Percentiles rank a stretch among this genome's conserved stretches.
Conservation (phyloP, 805 yeast genomes). For the Zygosaccharomyces lentus region DNA sequence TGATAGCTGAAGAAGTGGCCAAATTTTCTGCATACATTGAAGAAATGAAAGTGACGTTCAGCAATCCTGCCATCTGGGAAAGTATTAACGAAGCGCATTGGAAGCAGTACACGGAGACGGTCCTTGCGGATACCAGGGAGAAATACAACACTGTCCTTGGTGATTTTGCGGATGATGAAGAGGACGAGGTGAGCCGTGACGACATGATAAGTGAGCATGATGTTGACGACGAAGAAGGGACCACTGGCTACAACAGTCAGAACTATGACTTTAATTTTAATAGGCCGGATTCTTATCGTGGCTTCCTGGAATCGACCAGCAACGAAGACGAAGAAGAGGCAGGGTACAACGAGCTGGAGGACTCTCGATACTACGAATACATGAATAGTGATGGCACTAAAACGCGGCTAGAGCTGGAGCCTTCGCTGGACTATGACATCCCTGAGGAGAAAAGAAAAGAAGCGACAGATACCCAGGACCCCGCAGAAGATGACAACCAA, state of each 20-base stretch:
- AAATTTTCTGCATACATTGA: constrained; percentile 58
- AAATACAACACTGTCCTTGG: constrained; percentile 93
- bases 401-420: constrained; percentile 33
- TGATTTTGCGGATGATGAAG: constrained; percentile 45
- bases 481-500: constrained; percentile 18
- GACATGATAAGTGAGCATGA: constrained; percentile 32
- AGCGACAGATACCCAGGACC: constrained; percentile 7
- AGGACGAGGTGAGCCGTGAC: constrained; percentile 25
- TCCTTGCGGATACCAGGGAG: constrained; percentile 83
- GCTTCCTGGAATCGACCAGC: constrained; percentile 17
- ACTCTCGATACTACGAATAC: constrained; percentile 35
- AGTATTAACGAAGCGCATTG: constrained; percentile 43
- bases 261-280: constrained; percentile 18
- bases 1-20: constrained; percentile 94
- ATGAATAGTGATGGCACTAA: constrained; percentile 36
- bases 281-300: constrained; percentile 13
- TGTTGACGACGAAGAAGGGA: constrained; percentile 17
- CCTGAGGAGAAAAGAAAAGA: constrained; percentile 8
- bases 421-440: constrained; percentile 38
- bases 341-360: constrained; percentile 28
- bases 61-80: constrained; percentile 24
- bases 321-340: constrained; percentile 29
- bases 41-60: constrained; percentile 31
- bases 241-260: constrained; percentile 9
- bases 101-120: constrained; percentile 78